Percentiles rank a stretch among this genome's conserved stretches.
phyloP scores from a whole-genome alignment of 1,139 yeast genomes.

The Sugiyamaella pinicola region DNA sequence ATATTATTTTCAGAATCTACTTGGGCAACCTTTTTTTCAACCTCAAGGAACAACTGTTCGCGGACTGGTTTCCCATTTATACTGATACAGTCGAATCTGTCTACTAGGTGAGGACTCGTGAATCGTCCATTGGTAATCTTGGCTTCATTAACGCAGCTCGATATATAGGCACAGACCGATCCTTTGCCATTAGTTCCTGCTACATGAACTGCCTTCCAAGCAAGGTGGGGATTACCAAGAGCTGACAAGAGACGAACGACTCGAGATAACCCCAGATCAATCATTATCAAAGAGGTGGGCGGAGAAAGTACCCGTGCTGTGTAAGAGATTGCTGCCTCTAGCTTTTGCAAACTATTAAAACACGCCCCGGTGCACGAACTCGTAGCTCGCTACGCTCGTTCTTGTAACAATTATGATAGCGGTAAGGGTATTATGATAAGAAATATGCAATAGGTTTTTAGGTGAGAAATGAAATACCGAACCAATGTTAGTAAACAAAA shows the following conservation, averaged over 20 bases:
- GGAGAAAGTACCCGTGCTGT: background rate
- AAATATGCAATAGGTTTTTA: background rate
- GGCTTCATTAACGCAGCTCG: slow-evolving; percentile 59
- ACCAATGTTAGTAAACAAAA: background rate
- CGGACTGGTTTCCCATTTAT: slow-evolving; percentile 63
- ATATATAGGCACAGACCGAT: slow-evolving; percentile 76
- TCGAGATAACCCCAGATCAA: slow-evolving; percentile 69
- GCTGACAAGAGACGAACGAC: slow-evolving; percentile 56
- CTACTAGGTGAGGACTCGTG: slow-evolving; percentile 81
- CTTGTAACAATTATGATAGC: no score
- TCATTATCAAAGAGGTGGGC: no score
- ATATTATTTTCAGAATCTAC: slow-evolving; percentile 39
- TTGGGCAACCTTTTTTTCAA: slow-evolving; percentile 47
- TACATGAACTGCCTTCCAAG: slow-evolving; percentile 69
- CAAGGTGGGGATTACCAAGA: slow-evolving; percentile 69
- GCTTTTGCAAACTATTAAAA: no score
- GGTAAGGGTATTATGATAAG: slow-evolving; percentile 10
- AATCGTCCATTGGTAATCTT: slow-evolving; percentile 67
- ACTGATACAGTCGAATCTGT: slow-evolving; percentile 72
- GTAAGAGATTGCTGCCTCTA: background rate
- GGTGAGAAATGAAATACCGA: background rate
- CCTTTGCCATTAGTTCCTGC: slow-evolving; percentile 98
- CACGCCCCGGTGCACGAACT: no score
- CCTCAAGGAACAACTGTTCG: slow-evolving; percentile 48
- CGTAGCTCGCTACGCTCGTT: no score